Evolutionary conservation across 2,329 filamentous ascomycete genomes (phyloP), one percentile per base, ranked within the genome.

Genomic region (Hymenoscyphus fructigenus): DNA sequence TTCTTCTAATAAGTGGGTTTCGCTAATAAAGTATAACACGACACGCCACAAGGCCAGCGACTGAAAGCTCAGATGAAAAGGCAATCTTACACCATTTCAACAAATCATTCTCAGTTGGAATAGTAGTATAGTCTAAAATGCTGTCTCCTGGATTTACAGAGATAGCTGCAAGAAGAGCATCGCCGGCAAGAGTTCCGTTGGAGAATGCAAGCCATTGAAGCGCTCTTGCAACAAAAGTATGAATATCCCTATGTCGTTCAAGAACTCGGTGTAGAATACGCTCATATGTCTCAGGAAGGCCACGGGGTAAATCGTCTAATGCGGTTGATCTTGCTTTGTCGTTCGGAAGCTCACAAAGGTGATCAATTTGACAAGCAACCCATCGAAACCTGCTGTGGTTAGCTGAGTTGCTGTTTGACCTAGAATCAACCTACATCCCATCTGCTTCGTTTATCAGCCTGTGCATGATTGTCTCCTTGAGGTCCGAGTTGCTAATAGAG

Each of bases 261-360:
- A 67, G 66, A 10, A 74, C 64, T 32, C 67, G 63, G 17, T 55
- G n/a, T n/a, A 66, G 38, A 23, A 66, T 66, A 32, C 64, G 47
- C 23, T 66, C 64, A 26, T 66, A 66, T 7, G 61, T 66, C 44
- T 47, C 28, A 12, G 26, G 41, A 4, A 66, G 44, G 4, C 32
- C 55, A 50, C 36, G 60, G 6, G 64, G 64, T 3, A 66, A 36
- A 26, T 47, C 32, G 5, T 38, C 50, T 12, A 66, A 38, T 15
- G 61, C 64, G n/a, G 59, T 36, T 2, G 57, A 57, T 41, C 38
- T 47, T 32, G 64, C 66, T 10, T 60, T 58, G 57, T 73, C 70
- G n/a, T 64, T 72, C 17, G 55, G 57, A 2, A 67, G 44, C 20
- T 60, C 34, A 23, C 57, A 65, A 5, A 67, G 59, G 50, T 65